Conservation (phyloP, 2,329 filamentous ascomycete genomes). For the Leptoxyphium fumago region DNA sequence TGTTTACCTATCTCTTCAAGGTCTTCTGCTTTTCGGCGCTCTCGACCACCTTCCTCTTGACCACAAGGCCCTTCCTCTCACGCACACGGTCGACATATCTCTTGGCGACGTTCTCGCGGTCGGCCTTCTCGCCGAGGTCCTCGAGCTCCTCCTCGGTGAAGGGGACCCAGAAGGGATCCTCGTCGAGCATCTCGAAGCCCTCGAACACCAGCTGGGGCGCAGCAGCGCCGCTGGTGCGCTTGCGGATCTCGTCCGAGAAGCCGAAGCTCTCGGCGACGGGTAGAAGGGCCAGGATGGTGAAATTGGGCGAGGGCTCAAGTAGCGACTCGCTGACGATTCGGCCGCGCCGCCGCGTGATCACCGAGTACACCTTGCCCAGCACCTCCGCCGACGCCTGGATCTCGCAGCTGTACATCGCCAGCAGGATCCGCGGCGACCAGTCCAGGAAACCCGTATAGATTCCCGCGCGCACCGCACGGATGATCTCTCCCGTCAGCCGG, state of each 20-base stretch:
- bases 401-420: slow-evolving; percentile 96
- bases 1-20: slow-evolving; percentile 39
- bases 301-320: slow-evolving; percentile 92
- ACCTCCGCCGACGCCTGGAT: slow-evolving; percentile 94
- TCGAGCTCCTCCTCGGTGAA: slow-evolving; percentile 93
- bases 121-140: slow-evolving; percentile 84
- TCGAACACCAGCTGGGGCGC: slow-evolving; percentile 87
- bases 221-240: slow-evolving; percentile 78
- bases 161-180: slow-evolving; percentile 96
- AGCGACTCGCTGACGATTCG: slow-evolving; percentile 80
- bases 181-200: slow-evolving; percentile 82
- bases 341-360: slow-evolving; percentile 87
- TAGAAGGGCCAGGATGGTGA: slow-evolving; percentile 76
- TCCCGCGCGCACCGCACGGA: slow-evolving; percentile 73
- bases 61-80: slow-evolving; percentile 71
- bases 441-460: slow-evolving; percentile 80
- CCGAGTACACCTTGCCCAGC: slow-evolving; percentile 85
- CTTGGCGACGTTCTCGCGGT: slow-evolving; percentile 92
- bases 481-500: slow-evolving; percentile 80
- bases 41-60: slow-evolving; percentile 54
- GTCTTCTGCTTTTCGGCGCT: slow-evolving; percentile 89
- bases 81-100: slow-evolving; percentile 86
- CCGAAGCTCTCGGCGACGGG: slow-evolving; percentile 93
- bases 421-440: slow-evolving; percentile 87
- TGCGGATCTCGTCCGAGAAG: slow-evolving; percentile 91